Percentiles rank a stretch among this genome's conserved stretches.
Conservation (phyloP, 345 rosid species). For the Rhizophora mangle region DNA sequence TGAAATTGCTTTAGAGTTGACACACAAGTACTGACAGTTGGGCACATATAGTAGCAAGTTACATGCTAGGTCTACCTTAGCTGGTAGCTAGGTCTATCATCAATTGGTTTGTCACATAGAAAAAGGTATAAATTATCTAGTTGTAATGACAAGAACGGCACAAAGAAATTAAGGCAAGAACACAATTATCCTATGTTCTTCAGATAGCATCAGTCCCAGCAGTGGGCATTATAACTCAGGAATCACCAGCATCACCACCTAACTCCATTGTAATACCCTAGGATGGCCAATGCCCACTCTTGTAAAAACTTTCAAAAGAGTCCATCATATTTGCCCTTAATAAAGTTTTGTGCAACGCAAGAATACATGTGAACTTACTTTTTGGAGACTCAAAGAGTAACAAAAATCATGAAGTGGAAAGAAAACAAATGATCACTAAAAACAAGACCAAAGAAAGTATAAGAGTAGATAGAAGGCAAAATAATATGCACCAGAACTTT, state of each 20-base stretch:
- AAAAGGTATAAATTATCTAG: not conserved
- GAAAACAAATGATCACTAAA: not conserved
- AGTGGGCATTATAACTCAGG: no score
- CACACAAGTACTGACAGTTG: not conserved
- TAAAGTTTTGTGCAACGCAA: not conserved
- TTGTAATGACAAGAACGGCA: not conserved
- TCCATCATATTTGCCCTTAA: not conserved
- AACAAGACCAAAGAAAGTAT: constrained; percentile 9
- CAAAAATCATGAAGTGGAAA: constrained; percentile 3
- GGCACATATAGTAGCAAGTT: not conserved
- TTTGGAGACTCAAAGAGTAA: not conserved
- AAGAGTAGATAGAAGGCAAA: not conserved
- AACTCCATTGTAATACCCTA: no score
- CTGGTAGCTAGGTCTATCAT: not conserved
- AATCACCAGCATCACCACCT: no score
- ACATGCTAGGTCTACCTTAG: not conserved
- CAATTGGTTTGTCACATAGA: not conserved
- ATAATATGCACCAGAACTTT: not conserved
- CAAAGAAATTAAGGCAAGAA: not conserved
- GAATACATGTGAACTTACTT: not conserved
- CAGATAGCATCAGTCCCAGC: no score
- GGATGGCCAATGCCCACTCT: no score
- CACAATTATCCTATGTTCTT: not conserved
- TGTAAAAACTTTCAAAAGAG: not conserved
- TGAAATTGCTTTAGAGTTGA: not conserved